A percentile compares a stretch with the other conserved stretches of the same genome.
phyloP scores from a whole-genome alignment of 768 basidiomycete genomes.

The Paxillus ammoniavirescens region DNA sequence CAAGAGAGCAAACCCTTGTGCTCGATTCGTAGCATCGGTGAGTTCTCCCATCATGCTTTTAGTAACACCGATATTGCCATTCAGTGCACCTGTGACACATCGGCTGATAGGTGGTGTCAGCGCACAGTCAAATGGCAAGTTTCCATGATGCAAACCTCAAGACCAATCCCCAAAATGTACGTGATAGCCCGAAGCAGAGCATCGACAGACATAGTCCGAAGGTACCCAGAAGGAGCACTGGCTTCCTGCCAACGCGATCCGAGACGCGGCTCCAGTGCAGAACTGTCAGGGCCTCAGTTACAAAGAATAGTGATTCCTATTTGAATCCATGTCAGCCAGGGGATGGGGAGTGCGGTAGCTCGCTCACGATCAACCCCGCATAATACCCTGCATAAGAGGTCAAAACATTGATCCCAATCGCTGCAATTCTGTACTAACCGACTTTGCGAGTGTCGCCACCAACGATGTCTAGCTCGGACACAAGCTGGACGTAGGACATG shows the following conservation, averaged over 20 bases:
- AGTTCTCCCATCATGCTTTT: slow-evolving; percentile 65
- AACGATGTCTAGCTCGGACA: slow-evolving; percentile 23
- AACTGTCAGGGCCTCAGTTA: slow-evolving; percentile 69
- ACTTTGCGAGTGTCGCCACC: slow-evolving; percentile 24
- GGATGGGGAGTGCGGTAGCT: background rate
- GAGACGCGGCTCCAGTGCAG: slow-evolving; percentile 73
- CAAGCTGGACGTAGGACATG: slow-evolving; percentile 19
- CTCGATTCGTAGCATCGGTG: slow-evolving; percentile 39
- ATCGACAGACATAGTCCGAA: slow-evolving; percentile 63
- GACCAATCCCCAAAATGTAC: slow-evolving; percentile 61
- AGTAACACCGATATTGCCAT: slow-evolving; percentile 66
- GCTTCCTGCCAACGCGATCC: slow-evolving; percentile 69
- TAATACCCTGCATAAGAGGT: slow-evolving; percentile 48
- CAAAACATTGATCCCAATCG: background rate
- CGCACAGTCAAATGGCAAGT: too few species aligned
- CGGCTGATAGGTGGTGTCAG: slow-evolving; percentile 28
- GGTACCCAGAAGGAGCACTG: slow-evolving; percentile 65
- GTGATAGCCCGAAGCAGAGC: slow-evolving; percentile 69
- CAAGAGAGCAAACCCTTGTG: slow-evolving; percentile 17
- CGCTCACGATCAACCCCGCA: slow-evolving; percentile 63
- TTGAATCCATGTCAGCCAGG: background rate
- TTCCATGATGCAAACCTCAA: slow-evolving; percentile 27
- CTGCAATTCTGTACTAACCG: slow-evolving; percentile 38
- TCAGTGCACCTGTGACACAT: slow-evolving; percentile 58
- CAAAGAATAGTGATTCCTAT: slow-evolving; percentile 75